Percentiles rank a stretch among this genome's conserved stretches.
phyloP scores from a whole-genome alignment of 2,329 filamentous ascomycete genomes.

The Trichophaea hybrida region DNA sequence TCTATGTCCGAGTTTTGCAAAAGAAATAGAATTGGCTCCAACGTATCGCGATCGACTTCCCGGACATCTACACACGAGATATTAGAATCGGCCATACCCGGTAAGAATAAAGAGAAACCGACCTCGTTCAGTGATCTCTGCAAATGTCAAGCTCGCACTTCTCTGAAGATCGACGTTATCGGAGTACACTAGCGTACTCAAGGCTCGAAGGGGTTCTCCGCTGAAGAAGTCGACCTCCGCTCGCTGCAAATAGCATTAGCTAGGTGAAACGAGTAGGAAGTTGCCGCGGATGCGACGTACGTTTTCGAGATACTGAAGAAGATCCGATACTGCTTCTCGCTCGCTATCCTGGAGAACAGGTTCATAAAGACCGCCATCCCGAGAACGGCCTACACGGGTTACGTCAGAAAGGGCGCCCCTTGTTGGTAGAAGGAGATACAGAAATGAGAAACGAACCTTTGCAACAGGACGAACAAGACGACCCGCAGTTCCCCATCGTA shows the following conservation, averaged over 20 bases:
- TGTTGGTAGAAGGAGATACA: background rate
- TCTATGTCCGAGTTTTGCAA: conserved; percentile 93
- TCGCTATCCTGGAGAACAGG: conserved; percentile 88
- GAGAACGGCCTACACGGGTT: conserved; percentile 47
- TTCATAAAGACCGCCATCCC: conserved; percentile 63
- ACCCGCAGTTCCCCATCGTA: conserved; percentile 47
- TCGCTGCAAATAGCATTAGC: conserved; percentile 43
- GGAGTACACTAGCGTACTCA: conserved; percentile 94
- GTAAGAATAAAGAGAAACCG: conserved; percentile 2
- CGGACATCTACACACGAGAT: conserved; percentile 59
- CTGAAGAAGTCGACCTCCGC: conserved; percentile 97
- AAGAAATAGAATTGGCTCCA: conserved; percentile 89
- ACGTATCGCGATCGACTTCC: conserved; percentile 85
- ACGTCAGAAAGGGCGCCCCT: conserved; percentile 3
- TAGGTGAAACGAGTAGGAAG: conserved; percentile 1
- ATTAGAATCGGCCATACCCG: background rate
- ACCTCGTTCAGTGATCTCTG: conserved; percentile 98
- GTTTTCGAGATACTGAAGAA: conserved; percentile 92
- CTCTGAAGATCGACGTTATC: conserved; percentile 97
- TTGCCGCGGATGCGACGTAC: conserved; percentile 40
- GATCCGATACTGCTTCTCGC: conserved; percentile 87
- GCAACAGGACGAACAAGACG: conserved; percentile 50
- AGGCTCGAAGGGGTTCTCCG: conserved; percentile 79
- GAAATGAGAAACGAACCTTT: conserved; percentile 34
- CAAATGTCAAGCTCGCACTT: conserved; percentile 94